Base-by-base conservation (phyloP, 257 asterid species). In the Gardenia jasminoides region DNA sequence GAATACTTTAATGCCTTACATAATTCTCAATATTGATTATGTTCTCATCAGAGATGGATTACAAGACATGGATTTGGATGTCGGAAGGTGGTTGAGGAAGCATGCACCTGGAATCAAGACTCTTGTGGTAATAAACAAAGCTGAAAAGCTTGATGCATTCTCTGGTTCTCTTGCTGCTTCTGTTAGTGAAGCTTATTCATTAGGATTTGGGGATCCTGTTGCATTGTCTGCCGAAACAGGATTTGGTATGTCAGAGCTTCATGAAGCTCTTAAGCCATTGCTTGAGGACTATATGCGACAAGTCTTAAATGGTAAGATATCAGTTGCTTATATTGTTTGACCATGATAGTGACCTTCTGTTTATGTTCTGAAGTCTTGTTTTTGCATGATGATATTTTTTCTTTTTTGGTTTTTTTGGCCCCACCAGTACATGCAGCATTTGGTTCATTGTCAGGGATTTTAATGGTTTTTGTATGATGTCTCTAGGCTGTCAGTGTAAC, bases 201-300 rank as follows among this genome's bases (percentile, higher is more conserved):
- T 93, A 82, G 99, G 99, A 65, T 95, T 95, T 85, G 99, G 99
- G 47, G 96, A 93, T 84, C 97, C 99, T 76, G 85, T 93, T 83
- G 91, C 98, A 50, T 70, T 95, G 82, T 93, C 99, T 85, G 99
- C 99, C 82, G 99, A 95, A 88, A 95, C 96, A 82, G 98, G 97
- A 74, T 75, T 93, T 7, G 98, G 99, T 50, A 88, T 95, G 92
- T 82, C 94, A 39, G 96, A 91, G 78, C 91, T 93, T 79, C 85
- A 90, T 86, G 93, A 85, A 80, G 84, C 90, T 67, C 87, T 95
- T 80, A 87, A 88, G 84, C 95, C 97, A 66, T 68, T 85, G 67
- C 97, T 95, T 50, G 96, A 91, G 88, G 94, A 93, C 61, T 87
- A 88, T 79, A 88, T 91, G 73, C 85, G 83, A 61, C 84, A 84